These are phyloP conservation scores for Triticum urartu DNA, from an alignment of 176 grass and related monocot species.

Conservation along the genomic window DNA sequence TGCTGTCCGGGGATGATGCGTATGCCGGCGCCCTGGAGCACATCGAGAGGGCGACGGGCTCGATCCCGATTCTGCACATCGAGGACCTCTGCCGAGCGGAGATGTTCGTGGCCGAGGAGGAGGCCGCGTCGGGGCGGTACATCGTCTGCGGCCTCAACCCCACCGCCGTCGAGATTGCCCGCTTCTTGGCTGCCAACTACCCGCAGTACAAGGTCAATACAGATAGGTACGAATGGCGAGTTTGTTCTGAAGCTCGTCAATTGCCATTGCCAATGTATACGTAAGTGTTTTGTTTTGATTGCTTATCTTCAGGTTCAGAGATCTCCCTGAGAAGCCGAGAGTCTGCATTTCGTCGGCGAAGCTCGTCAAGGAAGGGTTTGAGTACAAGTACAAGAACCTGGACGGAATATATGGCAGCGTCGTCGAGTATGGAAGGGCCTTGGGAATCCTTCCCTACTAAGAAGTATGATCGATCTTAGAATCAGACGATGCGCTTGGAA, in stretches of 20 bases:
- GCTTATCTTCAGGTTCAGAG: constrained; percentile 17
- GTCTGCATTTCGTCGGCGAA: constrained; percentile 28
- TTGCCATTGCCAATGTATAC: neutral
- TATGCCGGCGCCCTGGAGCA: constrained; percentile 21
- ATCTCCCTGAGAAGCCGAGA: neutral
- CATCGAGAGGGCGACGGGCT: neutral
- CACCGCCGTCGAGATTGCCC: constrained; percentile 31
- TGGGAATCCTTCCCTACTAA: neutral
- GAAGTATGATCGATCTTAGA: neutral
- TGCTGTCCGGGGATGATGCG: constrained; percentile 45
- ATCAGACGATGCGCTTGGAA: neutral
- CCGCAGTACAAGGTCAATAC: constrained; percentile 54
- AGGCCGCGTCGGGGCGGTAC: constrained; percentile 43
- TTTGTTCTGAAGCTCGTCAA: neutral
- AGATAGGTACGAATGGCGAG: neutral
- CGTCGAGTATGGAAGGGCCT: neutral
- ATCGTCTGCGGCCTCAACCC: constrained; percentile 63
- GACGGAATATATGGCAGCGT: neutral
- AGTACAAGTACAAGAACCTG: neutral
- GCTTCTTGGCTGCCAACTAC: constrained; percentile 46
- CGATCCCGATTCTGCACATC: constrained; percentile 30
- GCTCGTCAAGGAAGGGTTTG: neutral
- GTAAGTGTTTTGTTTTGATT: neutral
- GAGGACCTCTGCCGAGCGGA: constrained; percentile 72
- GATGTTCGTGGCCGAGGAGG: constrained; percentile 59